These are phyloP conservation scores for Polytrichum formosum DNA, from an alignment of 225 moss, liverwort and hornwort genomes.

Conservation along the genomic window DNA sequence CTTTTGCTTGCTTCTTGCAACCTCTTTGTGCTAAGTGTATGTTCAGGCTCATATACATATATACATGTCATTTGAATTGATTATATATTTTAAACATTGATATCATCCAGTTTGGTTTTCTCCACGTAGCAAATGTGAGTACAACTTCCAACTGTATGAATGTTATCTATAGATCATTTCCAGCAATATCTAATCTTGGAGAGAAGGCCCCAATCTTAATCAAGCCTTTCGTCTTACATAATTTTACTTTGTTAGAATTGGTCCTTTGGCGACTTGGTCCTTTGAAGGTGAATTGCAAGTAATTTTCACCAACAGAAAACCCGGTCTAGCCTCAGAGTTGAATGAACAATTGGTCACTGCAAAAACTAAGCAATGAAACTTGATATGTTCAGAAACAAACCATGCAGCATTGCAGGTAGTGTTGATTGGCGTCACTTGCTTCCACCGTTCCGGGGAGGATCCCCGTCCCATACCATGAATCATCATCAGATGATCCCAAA, in stretches of 20 bases:
- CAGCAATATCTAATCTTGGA: too few relatives aligned
- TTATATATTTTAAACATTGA: too few relatives aligned
- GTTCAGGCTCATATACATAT: too few relatives aligned
- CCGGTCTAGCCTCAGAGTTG: neutral
- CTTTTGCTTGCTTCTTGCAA: too few relatives aligned
- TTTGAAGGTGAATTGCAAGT: neutral
- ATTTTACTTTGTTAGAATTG: neutral
- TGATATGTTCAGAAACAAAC: constrained; percentile 20
- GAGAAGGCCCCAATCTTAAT: too few relatives aligned
- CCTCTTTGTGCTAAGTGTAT: too few relatives aligned
- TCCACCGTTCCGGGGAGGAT: constrained; percentile 77
- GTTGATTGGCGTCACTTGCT: constrained; percentile 80
- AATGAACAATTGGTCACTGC: neutral
- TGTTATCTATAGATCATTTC: too few relatives aligned
- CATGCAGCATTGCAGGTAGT: constrained; percentile 79
- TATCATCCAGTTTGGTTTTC: too few relatives aligned
- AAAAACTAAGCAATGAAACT: neutral
- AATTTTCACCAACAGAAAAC: neutral
- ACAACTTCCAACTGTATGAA: too few relatives aligned
- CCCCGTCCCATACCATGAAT: constrained; percentile 79
- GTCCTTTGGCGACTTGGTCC: neutral
- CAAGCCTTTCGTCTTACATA: too few relatives aligned
- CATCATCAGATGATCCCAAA: constrained; percentile 60
- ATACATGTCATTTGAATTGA: too few relatives aligned
- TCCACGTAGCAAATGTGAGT: too few relatives aligned